Base-by-base conservation (phyloP, 2,329 filamentous ascomycete species). In the Claviceps digitariae region DNA sequence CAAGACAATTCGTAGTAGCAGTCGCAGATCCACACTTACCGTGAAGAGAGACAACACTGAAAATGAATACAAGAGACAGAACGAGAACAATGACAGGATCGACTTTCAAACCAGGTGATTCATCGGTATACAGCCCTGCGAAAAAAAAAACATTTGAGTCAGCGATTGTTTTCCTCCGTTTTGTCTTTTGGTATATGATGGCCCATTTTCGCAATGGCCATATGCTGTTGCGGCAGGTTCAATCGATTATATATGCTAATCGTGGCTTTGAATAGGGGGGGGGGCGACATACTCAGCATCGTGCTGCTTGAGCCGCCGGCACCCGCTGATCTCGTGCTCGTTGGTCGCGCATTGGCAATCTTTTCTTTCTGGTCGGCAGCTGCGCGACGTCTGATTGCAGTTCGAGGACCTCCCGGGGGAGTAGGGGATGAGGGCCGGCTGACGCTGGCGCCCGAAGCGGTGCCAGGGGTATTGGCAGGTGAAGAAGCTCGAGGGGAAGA, bases 281-380 rank as follows among this genome's bases (percentile, higher is more conserved):
- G n/a, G 81, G 85, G 61, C 84, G 25, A 81, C 86, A 61, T 85
- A 89, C 90, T 91, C 76, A 98, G 78, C 93, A 98, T 98, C 52
- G 93, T 98, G 75, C 89, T 95, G 71, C 86, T 95, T 69, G 90
- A 96, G 60, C 93, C 93, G 61, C 93, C 93, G 20, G 93, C 93
- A 62, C 93, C 93, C 36, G 93, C 93, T 41, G 91, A 84, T 64
- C 93, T 82, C 60, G 93, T 98, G 75, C 87, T 95, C 69, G 84
- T 87, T 50, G 93, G 93, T 62, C 93, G 81, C 60, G 82, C 86
- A 85, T 95, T 98, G 66, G 91, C 90, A 63, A 91, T 82, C 74
- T 94, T 93, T 74, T 97, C 93, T 73, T 95, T 95, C 75, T 95
- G 87, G 70, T 97, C 93, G 64, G 91, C 91, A 31, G 93, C 93